Evolutionary conservation across 176 grass and related monocot species (phyloP).

Genomic region (Musa beccarii): DNA sequence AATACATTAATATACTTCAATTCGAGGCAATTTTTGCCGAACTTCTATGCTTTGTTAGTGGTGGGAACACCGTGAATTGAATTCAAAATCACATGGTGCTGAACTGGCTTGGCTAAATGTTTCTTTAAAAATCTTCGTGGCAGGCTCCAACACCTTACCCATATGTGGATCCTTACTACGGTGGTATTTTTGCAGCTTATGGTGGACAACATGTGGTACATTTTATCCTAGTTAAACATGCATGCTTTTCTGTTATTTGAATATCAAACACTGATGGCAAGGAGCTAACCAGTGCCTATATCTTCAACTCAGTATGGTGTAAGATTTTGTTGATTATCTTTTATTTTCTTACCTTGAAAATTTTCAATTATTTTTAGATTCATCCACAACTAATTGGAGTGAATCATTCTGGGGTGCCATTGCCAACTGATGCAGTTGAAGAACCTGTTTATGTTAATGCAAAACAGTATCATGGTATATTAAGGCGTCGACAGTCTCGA

Average conservation of each 20-base stretch:
- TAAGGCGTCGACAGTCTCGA: constrained; percentile 64
- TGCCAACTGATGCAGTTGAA: constrained; percentile 76
- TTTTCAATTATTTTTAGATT: constrained; percentile 34
- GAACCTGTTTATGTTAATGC: constrained; percentile 82
- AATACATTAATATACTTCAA: neutral
- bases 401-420: constrained; percentile 46
- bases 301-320: neutral
- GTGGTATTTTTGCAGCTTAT: constrained; percentile 20
- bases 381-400: constrained; percentile 57
- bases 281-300: neutral
- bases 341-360: neutral
- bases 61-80: neutral
- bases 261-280: neutral
- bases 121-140: neutral
- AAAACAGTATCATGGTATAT: constrained; percentile 75
- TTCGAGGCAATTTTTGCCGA: neutral
- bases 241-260: neutral
- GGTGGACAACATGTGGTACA: constrained; percentile 21
- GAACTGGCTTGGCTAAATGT: neutral
- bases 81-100: neutral
- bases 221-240: neutral
- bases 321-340: neutral
- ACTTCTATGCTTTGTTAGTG: neutral
- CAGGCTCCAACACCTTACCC: constrained; percentile 22
- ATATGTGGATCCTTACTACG: constrained; percentile 19